Base-by-base conservation (phyloP, 345 rosid genomes). In the rapeseed (Brassica napus) region DNA sequence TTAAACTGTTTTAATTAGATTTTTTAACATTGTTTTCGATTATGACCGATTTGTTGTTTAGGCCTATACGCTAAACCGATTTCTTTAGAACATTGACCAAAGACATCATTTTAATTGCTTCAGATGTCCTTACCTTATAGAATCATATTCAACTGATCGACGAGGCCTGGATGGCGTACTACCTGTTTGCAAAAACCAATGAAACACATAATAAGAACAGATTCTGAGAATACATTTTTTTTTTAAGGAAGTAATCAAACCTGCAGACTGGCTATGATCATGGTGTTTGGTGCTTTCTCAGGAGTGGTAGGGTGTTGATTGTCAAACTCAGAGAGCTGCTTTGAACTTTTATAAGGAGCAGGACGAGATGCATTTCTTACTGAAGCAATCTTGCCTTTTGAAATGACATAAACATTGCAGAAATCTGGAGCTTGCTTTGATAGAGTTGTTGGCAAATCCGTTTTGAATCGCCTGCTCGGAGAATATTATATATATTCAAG, bases 391-490 rank as follows among this genome's bases (percentile, higher is more conserved):
- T 90, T 95, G 68, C 96, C 94, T 86, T 93, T 93, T 21, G 92
- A 84, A 74, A 93, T 84, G 65, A 91, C 89, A 78, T 85, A 95
- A 9, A 93, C 93, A 14, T 55, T 91, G 82, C 98, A 95, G 82
- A 95, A 95, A 79, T 91, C 99, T 1, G 97, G 96, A 68, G 92
- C 90, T 11, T 77, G 79, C 76, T 91, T 95, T 2, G 88, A 80
- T 12, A 89, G 85, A 64, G 75, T 42, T 82, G 84, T 87, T 3
- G 98, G 90, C 58, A 88, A 59, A 76, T 88, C 93, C 18, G 77
- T 68, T 85, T 83, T 95, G 82, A 95, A 91, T 80, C 85, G 85
- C 73, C 98, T 93, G 87, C 85, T 70, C 66, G 16, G 37, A 62
- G 5, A 31, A 18, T 0, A 6, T 65, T 52, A 11, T 47, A 47